Evolutionary conservation across 192 early-diverging fungal species (phyloP), one percentile per base, ranked within the genome.

Genomic region (Coemansia sp.): DNA sequence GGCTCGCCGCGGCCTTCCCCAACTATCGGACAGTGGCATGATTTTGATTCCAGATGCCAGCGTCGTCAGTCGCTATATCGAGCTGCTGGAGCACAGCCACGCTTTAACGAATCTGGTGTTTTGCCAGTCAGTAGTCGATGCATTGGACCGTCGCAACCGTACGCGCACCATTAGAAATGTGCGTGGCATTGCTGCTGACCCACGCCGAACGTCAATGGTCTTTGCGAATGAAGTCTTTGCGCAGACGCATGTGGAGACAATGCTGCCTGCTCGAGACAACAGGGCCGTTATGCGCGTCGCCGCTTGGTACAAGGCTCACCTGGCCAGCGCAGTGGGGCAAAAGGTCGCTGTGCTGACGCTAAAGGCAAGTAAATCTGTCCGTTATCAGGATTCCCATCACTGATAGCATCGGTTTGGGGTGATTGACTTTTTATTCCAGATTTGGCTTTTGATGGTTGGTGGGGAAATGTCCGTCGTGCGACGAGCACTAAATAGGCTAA

Each of bases 221-320:
- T 93, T 93, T 69, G 86, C 88, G 54, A 93, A 93, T 19, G 89
- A 89, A 53, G 79, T 88, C 9, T 93, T 88, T 66, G 68, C 70
- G 0, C 75, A 73, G 2, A 89, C 89, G 0, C 63, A 48, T 2
- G 70, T 74, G 6, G 59, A 57, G 6, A 33, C 54, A 33, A 14
- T 7, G 16, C 31, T 33, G 54, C 54, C 54, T 17, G 68, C 72
- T 6, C 77, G 87, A 13, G 87, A 92, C 62, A 82, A 83, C 79
- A 77, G 84, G 11, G 89, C 88, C 2, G 74, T 90, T 29, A 66
- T 80, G 27, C 70, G 72, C 2, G 68, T 81, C 2, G 90, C 86
- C 3, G 41, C 51, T 10, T 93, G 90, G 89, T 91, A 90, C 68
- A 65, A 71, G 0, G 48, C 69, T 3, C 91, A 93, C 64, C 42